These are phyloP conservation scores for Coccomyxa sp. DNA, from an alignment of 139 green algal species.

Conservation along the genomic window DNA sequence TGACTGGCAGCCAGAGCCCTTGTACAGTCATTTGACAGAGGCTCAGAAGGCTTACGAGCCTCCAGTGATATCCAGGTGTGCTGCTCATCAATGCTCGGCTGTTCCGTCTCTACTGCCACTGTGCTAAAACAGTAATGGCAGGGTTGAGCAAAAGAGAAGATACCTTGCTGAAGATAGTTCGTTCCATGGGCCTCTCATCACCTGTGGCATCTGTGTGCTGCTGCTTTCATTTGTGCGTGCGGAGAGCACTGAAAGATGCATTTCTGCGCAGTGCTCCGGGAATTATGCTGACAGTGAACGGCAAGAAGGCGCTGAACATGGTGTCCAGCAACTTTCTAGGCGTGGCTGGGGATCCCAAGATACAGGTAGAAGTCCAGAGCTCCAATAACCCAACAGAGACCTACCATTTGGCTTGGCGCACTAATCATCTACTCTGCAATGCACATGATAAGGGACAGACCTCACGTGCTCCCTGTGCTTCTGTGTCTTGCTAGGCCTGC, in stretches of 20 bases:
- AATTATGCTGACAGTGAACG: constrained; percentile 34
- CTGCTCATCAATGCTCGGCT: too few relatives aligned
- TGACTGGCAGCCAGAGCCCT: constrained; percentile 87
- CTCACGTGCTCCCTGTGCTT: too few relatives aligned
- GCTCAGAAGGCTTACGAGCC: constrained; percentile 35
- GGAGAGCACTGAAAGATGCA: background rate
- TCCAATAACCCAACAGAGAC: too few relatives aligned
- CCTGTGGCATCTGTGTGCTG: too few relatives aligned
- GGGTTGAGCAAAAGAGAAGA: too few relatives aligned
- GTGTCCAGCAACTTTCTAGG: constrained; percentile 83
- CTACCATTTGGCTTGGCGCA: too few relatives aligned
- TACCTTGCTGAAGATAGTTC: too few relatives aligned
- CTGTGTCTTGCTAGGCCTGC: too few relatives aligned
- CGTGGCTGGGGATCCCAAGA: constrained; percentile 45
- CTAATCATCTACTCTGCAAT: too few relatives aligned
- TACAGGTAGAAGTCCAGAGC: constrained; percentile 38
- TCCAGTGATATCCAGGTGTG: constrained; percentile 42
- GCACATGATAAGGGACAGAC: too few relatives aligned
- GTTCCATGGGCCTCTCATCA: too few relatives aligned
- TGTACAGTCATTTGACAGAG: constrained; percentile 35
- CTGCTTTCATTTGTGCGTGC: background rate
- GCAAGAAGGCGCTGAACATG: constrained; percentile 71
- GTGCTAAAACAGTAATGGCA: too few relatives aligned
- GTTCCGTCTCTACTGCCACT: background rate
- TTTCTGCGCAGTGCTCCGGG: constrained; percentile 5